Base-by-base conservation (phyloP, 495 filamentous ascomycete genomes). In the Bathelium albidoporum region DNA sequence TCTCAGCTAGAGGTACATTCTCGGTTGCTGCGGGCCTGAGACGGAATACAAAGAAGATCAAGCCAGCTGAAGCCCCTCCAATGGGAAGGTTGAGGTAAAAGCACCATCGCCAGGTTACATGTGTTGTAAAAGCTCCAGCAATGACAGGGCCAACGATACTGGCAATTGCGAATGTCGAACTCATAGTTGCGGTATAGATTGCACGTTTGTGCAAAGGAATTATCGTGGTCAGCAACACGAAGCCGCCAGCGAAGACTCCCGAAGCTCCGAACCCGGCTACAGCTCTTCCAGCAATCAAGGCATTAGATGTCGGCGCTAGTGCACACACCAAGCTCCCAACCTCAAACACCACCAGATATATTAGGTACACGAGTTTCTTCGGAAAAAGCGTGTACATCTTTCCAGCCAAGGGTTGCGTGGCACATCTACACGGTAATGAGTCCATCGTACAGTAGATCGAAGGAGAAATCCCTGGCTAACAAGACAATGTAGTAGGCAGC, bases 241-340 rank as follows among this genome's bases (percentile, higher is more conserved):
- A 81, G 1, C 87, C 85, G 3, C 92, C 92, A 1, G 87, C 87
- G 72, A 91, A 94, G 61, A 96, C 82, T 43, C 89, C 92, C 0
- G 92, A 89, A 5, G 82, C 81, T 22, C 92, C 92, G 16, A 96
- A 65, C 24, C 92, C 92, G 24, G 91, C 89, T 53, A 97, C 79
- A 16, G 92, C 91, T 34, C 92, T 85, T 12, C 92, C 92, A 63
- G 92, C 73, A 65, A 97, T 96, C 32, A 97, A 78, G 2, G 83
- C 83, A 0, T 83, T 77, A 1, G 88, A 92, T 60, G 75, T 89
- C 0, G 89, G 87, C 1, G 92, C 87, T 1, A 84, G 82, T 29
- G 83, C 93, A 72, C 92, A 96, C 65, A 96, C 75, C 41, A 91
- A 74, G n/a, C 84, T 89, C 16, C 92, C 92, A 16, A 95, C 55